These are phyloP conservation scores for Fusarium chaquense DNA, from an alignment of 2,329 filamentous ascomycete genomes.

Conservation along the genomic window DNA sequence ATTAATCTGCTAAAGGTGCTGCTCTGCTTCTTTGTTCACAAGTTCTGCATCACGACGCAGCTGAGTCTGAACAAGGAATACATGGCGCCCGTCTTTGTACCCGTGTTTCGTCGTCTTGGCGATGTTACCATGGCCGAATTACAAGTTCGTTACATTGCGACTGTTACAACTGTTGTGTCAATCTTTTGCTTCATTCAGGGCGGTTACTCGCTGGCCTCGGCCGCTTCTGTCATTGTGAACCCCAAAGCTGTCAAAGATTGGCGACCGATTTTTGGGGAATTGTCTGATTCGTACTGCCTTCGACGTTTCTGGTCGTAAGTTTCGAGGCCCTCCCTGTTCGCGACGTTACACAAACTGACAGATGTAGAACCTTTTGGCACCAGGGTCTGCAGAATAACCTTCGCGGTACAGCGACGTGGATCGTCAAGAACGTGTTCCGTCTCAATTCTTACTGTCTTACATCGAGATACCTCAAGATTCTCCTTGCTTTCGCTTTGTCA, in stretches of 20 bases:
- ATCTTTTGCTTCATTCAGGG: constrained; percentile 43
- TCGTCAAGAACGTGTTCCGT: constrained; percentile 28
- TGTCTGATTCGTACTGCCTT: constrained; percentile 31
- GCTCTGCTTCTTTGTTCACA: constrained; percentile 32
- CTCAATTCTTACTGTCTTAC: constrained; percentile 28
- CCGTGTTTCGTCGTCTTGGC: constrained; percentile 30
- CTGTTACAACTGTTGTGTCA: constrained; percentile 36
- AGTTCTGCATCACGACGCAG: constrained; percentile 34
- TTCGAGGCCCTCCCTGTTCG: neutral
- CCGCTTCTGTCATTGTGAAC: constrained; percentile 23
- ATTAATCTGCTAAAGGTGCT: constrained; percentile 31
- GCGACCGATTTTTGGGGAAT: constrained; percentile 35
- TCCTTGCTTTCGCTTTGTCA: constrained; percentile 34
- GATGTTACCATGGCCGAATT: constrained; percentile 24
- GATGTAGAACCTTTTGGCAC: constrained; percentile 36
- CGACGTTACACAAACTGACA: neutral
- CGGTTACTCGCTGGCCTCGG: constrained; percentile 34
- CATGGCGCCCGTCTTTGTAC: constrained; percentile 25
- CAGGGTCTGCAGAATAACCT: constrained; percentile 41
- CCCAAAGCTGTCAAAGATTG: constrained; percentile 34
- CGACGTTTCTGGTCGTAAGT: constrained; percentile 42
- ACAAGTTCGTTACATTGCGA: constrained; percentile 37
- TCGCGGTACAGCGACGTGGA: constrained; percentile 35
- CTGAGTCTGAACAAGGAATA: constrained; percentile 30
- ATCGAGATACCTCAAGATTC: constrained; percentile 32